Percentiles rank a stretch among this genome's conserved stretches.
These are phyloP conservation scores for Nothopassalora personata DNA, from an alignment of 2,329 filamentous ascomycete genomes.

Conservation along the genomic window DNA sequence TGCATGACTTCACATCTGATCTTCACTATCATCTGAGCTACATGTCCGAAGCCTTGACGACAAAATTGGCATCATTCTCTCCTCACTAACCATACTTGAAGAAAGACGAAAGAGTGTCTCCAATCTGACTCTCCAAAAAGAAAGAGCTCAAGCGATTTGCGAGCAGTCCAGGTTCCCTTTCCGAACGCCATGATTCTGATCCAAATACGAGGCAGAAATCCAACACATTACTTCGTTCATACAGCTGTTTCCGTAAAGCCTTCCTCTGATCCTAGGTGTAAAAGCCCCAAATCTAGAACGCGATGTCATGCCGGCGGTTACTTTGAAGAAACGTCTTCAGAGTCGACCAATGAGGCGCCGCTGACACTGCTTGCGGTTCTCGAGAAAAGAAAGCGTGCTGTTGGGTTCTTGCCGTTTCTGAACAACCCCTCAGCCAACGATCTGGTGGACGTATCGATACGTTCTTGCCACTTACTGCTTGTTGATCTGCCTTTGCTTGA, in stretches of 20 bases:
- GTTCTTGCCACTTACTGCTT: constrained; percentile 46
- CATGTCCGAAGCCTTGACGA: too few species aligned
- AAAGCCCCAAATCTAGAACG: neutral
- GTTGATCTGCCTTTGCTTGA: constrained; percentile 73
- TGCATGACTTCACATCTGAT: too few species aligned
- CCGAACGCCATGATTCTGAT: neutral
- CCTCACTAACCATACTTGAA: neutral
- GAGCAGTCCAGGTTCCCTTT: neutral
- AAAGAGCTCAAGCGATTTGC: constrained; percentile 6
- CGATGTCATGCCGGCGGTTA: neutral
- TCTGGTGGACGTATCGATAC: neutral
- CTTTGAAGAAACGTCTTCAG: constrained; percentile 15
- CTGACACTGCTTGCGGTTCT: constrained; percentile 19
- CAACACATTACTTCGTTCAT: neutral
- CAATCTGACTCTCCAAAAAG: constrained; percentile 1
- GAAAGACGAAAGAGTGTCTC: constrained; percentile 6
- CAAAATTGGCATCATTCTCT: neutral
- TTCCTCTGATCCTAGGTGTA: neutral
- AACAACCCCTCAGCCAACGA: too few species aligned
- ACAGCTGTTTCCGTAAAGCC: neutral
- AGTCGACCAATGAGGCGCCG: constrained; percentile 14
- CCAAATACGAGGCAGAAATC: neutral
- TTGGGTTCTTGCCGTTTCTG: constrained; percentile 17
- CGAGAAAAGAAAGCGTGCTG: constrained; percentile 21
- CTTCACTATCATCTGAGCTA: too few species aligned